phyloP scores from a whole-genome alignment of 768 basidiomycete genomes.

The Clitopilus hobsonii region DNA sequence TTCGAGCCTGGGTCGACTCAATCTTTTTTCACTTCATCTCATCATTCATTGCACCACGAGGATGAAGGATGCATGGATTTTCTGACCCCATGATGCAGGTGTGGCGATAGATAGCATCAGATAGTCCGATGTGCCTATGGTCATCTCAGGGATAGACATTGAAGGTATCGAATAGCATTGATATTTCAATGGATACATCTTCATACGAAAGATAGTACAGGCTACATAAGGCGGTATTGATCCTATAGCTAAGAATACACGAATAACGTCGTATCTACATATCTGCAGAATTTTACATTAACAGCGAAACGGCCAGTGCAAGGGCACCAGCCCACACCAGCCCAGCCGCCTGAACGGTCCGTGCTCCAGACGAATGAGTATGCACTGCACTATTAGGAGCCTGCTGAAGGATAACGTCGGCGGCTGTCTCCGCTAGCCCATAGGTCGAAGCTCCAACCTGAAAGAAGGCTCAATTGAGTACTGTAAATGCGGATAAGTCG shows the following conservation, averaged over 20 bases:
- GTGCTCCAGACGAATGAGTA: neutral
- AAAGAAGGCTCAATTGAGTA: neutral
- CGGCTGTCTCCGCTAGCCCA: slow-evolving; percentile 31
- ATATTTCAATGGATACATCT: too few species aligned
- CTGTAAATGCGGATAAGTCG: neutral
- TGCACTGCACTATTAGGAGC: neutral
- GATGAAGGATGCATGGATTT: neutral
- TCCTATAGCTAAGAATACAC: too few species aligned
- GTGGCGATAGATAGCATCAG: neutral
- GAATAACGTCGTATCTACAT: too few species aligned
- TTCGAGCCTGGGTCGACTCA: slow-evolving; percentile 16
- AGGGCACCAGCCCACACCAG: neutral
- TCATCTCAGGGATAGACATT: neutral
- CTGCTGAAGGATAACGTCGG: slow-evolving; percentile 27
- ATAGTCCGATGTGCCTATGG: neutral
- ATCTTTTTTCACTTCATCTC: neutral
- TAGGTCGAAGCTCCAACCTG: slow-evolving; percentile 17
- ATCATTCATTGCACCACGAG: neutral
- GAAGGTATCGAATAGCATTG: too few species aligned
- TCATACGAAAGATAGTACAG: too few species aligned
- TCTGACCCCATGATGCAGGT: neutral
- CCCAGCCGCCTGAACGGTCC: neutral
- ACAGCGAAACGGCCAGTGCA: neutral
- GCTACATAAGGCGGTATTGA: too few species aligned
- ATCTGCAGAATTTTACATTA: too few species aligned